phyloP scores from a whole-genome alignment of 75 land plant species.

The Ceratopteris richardii region DNA sequence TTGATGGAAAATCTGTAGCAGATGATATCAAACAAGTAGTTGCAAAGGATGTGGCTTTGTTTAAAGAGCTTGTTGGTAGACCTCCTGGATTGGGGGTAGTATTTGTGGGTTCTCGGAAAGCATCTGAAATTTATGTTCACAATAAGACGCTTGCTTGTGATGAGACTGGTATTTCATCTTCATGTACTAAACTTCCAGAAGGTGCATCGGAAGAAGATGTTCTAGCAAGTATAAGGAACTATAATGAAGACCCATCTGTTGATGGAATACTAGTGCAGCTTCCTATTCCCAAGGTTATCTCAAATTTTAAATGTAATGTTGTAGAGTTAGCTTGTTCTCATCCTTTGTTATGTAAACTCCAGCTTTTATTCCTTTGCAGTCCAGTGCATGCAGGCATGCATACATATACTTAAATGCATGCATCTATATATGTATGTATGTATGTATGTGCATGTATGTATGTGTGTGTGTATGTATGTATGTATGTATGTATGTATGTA shows the following conservation, averaged over 20 bases:
- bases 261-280: slow-evolving; percentile 89
- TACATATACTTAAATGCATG: too few relatives aligned
- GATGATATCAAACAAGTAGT: slow-evolving; percentile 53
- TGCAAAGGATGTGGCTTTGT: slow-evolving; percentile 51
- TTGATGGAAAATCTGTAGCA: slow-evolving; percentile 82
- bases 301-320: neutral
- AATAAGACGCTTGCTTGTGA: slow-evolving; percentile 70
- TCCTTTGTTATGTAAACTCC: too few relatives aligned
- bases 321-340: slow-evolving; percentile 10
- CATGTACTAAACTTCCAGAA: slow-evolving; percentile 48
- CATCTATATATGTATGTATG: too few relatives aligned
- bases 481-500: too few relatives aligned
- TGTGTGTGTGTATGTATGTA: too few relatives aligned
- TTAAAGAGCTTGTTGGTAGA: slow-evolving; percentile 51
- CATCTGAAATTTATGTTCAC: slow-evolving; percentile 69
- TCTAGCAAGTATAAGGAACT: slow-evolving; percentile 28
- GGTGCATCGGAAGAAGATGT: slow-evolving; percentile 60
- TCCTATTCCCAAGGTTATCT: slow-evolving; percentile 60
- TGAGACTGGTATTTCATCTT: slow-evolving; percentile 69
- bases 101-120: slow-evolving; percentile 71
- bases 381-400: too few relatives aligned
- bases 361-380: too few relatives aligned
- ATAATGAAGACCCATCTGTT: slow-evolving; percentile 61
- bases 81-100: slow-evolving; percentile 92
- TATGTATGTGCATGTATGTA: too few relatives aligned